Evolutionary conservation across 441 rosid species (phyloP), one percentile per base, ranked within the genome.

Genomic region (Euphorbia schlechtendalii): DNA sequence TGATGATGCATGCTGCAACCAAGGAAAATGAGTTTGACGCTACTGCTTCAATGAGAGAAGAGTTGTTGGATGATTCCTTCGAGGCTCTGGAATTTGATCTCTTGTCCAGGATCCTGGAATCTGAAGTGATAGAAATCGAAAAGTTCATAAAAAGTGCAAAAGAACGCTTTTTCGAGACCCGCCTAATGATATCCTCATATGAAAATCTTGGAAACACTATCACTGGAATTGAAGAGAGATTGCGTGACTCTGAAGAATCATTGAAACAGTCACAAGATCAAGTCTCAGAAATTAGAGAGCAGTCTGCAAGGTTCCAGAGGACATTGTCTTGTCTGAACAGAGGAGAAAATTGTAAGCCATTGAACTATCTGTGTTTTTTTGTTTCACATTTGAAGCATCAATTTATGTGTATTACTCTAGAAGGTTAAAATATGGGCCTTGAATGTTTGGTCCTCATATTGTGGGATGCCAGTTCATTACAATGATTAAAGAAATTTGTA

Each of bases 11-110:
- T 65, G 81, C 86, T 54, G 92, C 82, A 6, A 74, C 81, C 13
- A 85, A 81, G 80, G 99, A 91, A 77, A 68, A 69, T 65, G 95
- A 86, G 52, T 78, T 94, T 43, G 98, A 91, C 66, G 74, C 81
- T 17, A 75, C 78, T 71, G 80, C 79, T 57, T 65, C 76, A n/a
- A 74, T 63, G 17, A 68, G 73, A 70, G 72, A 69, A 60, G 65
- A 74, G 55, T 61, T 60, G 43, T 61, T 63, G 56, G 63, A 25
- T 34, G 81, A 73, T 69, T 78, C 74, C 7, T 75, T 75, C 45
- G 90, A 79, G 64, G 94, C 85, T 6, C 61, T 89, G 71, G 88
- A 83, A 76, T 90, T 84, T 61, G 86, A 84, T 78, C 77, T 94
- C 30, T 79, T 94, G 74, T 84, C 85, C 56, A 82, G 80, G 36